Base-by-base conservation (phyloP, 1,284 basidiomycete species). In the Stereum hirsutum region DNA sequence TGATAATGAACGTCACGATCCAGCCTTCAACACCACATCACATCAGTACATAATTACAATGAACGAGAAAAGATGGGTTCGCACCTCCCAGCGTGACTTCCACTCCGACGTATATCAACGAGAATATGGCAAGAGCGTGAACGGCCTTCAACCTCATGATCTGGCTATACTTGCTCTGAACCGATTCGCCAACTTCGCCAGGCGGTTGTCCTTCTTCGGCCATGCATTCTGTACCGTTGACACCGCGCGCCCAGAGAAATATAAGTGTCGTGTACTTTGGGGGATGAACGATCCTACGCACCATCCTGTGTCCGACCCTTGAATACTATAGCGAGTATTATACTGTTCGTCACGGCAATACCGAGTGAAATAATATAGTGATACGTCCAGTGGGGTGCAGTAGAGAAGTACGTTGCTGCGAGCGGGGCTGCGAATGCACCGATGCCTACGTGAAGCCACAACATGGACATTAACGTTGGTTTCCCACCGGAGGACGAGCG, bases 401-500 rank as follows among this genome's bases (percentile, higher is more conserved):
- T 66, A 15, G 79, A 65, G 49, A 86, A 87, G 43, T 81, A 74
- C 0, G 85, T 88, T 0, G 83, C 70, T 0, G 79, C 74, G 3
- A 88, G 66, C 0, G 84, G 85, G 0, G 81, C 63, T 10, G 69
- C 62, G 30, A 87, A 74, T 0, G 86, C 85, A 1, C 84, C 84
- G 2, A 77, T 53, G 35, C 82, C 77, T 78, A 33, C 11, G 23
- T 10, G 6, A 24, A n/a, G 5, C 21, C 34, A 36, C 25, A 23
- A 41, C 12, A 20, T n/a, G n/a, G n/a, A n/a, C n/a, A n/a, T n/a
- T n/a, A n/a, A n/a, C n/a, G n/a, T n/a, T n/a, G n/a, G n/a, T n/a
- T n/a, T n/a, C n/a, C n/a, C n/a, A n/a, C n/a, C n/a, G n/a, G n/a
- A 45, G 0, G 39, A 19, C 26, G 30, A 8, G 44, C 14, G 12